These are phyloP conservation scores for Botryotinia calthae DNA, from an alignment of 2,329 filamentous ascomycete genomes.

Conservation along the genomic window DNA sequence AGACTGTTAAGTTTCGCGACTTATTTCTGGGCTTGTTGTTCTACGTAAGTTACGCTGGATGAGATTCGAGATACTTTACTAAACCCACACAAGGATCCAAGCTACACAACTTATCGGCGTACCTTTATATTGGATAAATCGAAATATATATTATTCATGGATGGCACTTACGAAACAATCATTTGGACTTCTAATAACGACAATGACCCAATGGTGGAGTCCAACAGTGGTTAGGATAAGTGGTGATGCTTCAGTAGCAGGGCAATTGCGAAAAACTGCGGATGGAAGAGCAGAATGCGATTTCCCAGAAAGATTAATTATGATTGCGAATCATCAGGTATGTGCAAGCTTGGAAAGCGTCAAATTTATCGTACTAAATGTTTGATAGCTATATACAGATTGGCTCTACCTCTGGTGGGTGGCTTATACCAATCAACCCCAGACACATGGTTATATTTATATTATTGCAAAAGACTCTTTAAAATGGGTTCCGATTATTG, in stretches of 20 bases:
- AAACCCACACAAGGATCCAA: slow-evolving; percentile 52
- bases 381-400: slow-evolving; percentile 71
- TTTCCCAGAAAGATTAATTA: slow-evolving; percentile 76
- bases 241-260: slow-evolving; percentile 75
- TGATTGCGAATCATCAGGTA: slow-evolving; percentile 86
- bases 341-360: slow-evolving; percentile 4
- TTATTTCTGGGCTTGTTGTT: slow-evolving; percentile 35
- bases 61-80: slow-evolving; percentile 21
- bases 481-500: slow-evolving; percentile 76
- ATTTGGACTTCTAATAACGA: slow-evolving; percentile 75
- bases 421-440: slow-evolving; percentile 72
- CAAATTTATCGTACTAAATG: slow-evolving; percentile 27
- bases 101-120: slow-evolving; percentile 72
- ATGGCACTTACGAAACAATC: slow-evolving; percentile 85
- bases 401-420: slow-evolving; percentile 95
- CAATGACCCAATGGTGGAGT: slow-evolving; percentile 84
- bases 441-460: slow-evolving; percentile 82
- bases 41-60: slow-evolving; percentile 32
- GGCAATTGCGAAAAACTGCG: slow-evolving; percentile 65
- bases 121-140: slow-evolving; percentile 73
- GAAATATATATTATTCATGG: slow-evolving; percentile 77
- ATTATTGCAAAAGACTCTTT: slow-evolving; percentile 89
- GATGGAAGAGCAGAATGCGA: slow-evolving; percentile 74
- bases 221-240: slow-evolving; percentile 79
- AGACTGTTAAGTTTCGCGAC: slow-evolving; percentile 33